Evolutionary conservation across 805 yeast genomes (phyloP), one percentile per base, ranked within the genome.

Genomic region (Candida chauliodis): DNA sequence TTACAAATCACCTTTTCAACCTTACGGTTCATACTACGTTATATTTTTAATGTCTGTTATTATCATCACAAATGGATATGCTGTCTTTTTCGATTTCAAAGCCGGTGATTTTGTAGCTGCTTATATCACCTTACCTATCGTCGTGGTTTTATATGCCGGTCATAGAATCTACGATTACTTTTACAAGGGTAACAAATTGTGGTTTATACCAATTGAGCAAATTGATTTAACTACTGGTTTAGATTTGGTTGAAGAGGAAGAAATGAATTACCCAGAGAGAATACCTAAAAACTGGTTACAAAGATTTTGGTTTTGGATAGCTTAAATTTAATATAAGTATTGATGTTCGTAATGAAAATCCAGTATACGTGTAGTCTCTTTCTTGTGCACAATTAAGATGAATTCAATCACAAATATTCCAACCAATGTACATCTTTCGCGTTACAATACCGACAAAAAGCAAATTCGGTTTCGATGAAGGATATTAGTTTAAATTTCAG

Each of bases 31-130:
- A 3, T 80, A 74, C 52, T 73, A 73, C 43, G 71, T 77, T 5
- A 58, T 81, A 23, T 47, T 65, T 27, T 56, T 79, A 44, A 69
- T 81, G 40, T 42, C 68, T 4, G 21, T 84, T n/a, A 51, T 84
- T 37, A 63, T 81, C 21, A 36, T 84, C 32, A 81, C 89, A n/a
- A 83, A 84, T 49, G 90, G 90, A 40, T 84, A 79, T 53, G 80
- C 75, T 2, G 81, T 77, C 4, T 82, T 83, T 58, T 72, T 83
- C 43, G 69, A 68, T 14, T 80, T 79, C 67, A 69, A 66, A 10
- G 71, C 58, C 1, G 57, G 75, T 5, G 81, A 79, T 55, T 83
- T 83, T 49, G 60, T 83, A 36, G 89, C 90, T 23, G 84, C 89
- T 8, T 83, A 83, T 58, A 68, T 83, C 43, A 81, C 88, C 0